A percentile compares a stretch with the other conserved stretches of the same genome.
These are phyloP conservation scores for Rosa rugosa DNA, from an alignment of 306 rosid genomes.

Conservation along the genomic window DNA sequence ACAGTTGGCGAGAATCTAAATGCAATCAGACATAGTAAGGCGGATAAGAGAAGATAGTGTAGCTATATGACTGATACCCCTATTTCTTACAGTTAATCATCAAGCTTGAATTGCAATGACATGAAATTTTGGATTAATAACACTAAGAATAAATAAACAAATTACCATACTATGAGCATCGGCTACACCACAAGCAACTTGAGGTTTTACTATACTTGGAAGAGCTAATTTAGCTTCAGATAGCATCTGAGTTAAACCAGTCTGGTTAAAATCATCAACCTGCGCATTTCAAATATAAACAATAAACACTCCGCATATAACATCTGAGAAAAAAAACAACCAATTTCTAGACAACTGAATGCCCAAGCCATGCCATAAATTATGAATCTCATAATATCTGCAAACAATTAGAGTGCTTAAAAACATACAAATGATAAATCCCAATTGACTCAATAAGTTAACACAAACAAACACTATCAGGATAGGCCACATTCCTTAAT, in stretches of 20 bases:
- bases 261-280: conserved; percentile 58
- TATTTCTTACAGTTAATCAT: neutral
- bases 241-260: conserved; percentile 46
- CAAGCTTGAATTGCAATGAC: neutral
- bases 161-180: conserved; percentile 82
- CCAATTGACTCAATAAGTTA: neutral
- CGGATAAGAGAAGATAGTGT: neutral
- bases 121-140: neutral
- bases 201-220: conserved; percentile 90
- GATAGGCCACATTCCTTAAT: neutral
- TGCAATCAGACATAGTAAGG: neutral
- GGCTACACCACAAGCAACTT: conserved; percentile 89
- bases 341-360: neutral
- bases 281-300: conserved; percentile 17
- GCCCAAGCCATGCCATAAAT: neutral
- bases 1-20: neutral
- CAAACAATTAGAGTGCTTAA: neutral
- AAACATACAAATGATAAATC: neutral
- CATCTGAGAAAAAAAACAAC: neutral
- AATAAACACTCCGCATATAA: neutral
- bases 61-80: neutral
- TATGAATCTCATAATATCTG: conserved; percentile 1
- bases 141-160: conserved; percentile 7
- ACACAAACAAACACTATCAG: neutral
- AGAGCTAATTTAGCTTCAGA: conserved; percentile 60